Percentiles rank a stretch among this genome's conserved stretches.
These are phyloP conservation scores for Syncephalis fuscata DNA, from an alignment of 371 early-diverging fungal genomes.

Conservation along the genomic window DNA sequence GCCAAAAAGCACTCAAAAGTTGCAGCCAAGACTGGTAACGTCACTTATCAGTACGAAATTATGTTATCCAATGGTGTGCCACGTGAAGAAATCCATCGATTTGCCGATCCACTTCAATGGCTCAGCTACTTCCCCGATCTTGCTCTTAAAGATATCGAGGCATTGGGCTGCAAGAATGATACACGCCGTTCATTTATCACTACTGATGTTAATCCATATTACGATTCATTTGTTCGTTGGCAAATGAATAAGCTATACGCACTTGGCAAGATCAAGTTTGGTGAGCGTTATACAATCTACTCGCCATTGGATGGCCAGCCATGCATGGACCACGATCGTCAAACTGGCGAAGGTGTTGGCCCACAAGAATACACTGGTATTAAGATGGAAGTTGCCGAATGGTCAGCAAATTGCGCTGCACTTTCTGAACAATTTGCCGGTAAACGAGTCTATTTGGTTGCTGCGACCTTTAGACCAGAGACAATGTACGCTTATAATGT, in stretches of 20 bases:
- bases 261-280: slow-evolving; percentile 85
- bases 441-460: slow-evolving; percentile 76
- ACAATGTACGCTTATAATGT: slow-evolving; percentile 65
- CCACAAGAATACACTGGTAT: slow-evolving; percentile 94
- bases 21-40: slow-evolving; percentile 69
- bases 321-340: slow-evolving; percentile 99
- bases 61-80: slow-evolving; percentile 88
- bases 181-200: slow-evolving; percentile 99
- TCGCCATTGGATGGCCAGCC: slow-evolving; percentile 96
- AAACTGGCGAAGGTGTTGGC: slow-evolving; percentile 93
- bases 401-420: slow-evolving; percentile 16
- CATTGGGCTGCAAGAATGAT: slow-evolving; percentile 88
- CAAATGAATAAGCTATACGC: slow-evolving; percentile 91
- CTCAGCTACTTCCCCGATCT: slow-evolving; percentile 90
- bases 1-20: slow-evolving; percentile 65
- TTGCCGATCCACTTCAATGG: slow-evolving; percentile 96
- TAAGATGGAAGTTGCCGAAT: slow-evolving; percentile 68
- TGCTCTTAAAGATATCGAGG: slow-evolving; percentile 69
- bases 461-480: slow-evolving; percentile 95
- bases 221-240: slow-evolving; percentile 98
- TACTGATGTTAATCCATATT: slow-evolving; percentile 98
- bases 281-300: slow-evolving; percentile 98
- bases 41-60: slow-evolving; percentile 92
- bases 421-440: slow-evolving; percentile 8
- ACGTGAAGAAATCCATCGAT: slow-evolving; percentile 78